These are phyloP conservation scores for Dryadomyces quercivorus DNA, from an alignment of 2,329 filamentous ascomycete genomes.

Conservation along the genomic window DNA sequence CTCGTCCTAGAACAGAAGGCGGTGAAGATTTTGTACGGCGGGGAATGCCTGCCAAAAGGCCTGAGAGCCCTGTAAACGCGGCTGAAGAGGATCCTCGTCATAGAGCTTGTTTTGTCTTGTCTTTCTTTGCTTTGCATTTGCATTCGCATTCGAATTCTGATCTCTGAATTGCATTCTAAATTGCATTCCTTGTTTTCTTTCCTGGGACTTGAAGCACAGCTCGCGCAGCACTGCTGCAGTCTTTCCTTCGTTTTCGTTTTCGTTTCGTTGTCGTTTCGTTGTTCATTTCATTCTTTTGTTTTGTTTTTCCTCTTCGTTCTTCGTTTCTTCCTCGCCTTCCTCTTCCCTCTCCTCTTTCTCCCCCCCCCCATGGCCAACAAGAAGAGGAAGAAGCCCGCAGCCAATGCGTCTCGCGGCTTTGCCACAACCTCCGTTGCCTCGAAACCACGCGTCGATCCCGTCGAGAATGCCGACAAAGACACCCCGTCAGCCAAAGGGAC, in stretches of 20 bases:
- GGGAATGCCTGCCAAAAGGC: conserved; percentile 4
- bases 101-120: background rate
- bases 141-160: no score
- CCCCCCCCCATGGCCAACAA: conserved; percentile 53
- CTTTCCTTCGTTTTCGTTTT: background rate
- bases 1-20: conserved; percentile 12
- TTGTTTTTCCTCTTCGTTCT: background rate
- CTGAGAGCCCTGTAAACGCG: background rate
- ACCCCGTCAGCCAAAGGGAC: conserved; percentile 19
- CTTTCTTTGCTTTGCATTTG: background rate
- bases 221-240: background rate
- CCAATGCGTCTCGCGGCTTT: conserved; percentile 84
- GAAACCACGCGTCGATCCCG: conserved; percentile 56
- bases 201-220: no score
- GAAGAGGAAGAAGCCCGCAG: conserved; percentile 84
- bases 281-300: conserved; percentile 1
- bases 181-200: no score
- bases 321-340: background rate
- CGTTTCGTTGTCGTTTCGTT: background rate
- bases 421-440: conserved; percentile 88
- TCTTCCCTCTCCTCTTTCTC: background rate
- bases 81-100: background rate
- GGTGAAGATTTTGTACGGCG: conserved; percentile 13
- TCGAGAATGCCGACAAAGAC: background rate
- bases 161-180: no score